Evolutionary conservation across 129 eudicot species (phyloP).

Genomic region (Centrapalus pauciflorus): DNA sequence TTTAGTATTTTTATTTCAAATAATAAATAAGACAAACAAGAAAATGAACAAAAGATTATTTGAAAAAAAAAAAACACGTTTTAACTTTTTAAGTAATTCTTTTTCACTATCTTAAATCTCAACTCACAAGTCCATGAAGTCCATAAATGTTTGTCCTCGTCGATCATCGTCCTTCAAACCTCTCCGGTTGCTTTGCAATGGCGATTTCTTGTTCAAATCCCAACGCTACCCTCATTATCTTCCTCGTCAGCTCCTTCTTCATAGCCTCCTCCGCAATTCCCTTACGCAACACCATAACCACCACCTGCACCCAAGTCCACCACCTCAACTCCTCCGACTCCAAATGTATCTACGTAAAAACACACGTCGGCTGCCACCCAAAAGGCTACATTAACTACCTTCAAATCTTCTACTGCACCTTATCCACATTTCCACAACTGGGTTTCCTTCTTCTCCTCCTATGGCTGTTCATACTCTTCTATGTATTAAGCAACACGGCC

Average conservation of each 20-base stretch:
- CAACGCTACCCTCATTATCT: neutral
- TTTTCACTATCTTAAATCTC: no score
- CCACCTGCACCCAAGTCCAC: slow-evolving; percentile 29
- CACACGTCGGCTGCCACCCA: slow-evolving; percentile 32
- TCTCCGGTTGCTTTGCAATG: neutral
- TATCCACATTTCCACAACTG: slow-evolving; percentile 20
- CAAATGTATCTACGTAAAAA: slow-evolving; percentile 41
- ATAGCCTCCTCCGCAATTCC: slow-evolving; percentile 10
- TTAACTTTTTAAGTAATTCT: no score
- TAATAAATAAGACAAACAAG: no score
- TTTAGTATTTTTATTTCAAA: no score
- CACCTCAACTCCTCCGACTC: slow-evolving; percentile 23
- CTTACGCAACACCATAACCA: neutral
- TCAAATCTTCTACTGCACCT: slow-evolving; percentile 48
- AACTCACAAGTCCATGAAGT: no score
- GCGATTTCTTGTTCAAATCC: slow-evolving; percentile 5
- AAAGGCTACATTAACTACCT: slow-evolving; percentile 59
- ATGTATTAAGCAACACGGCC: slow-evolving; percentile 52
- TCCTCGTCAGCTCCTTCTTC: slow-evolving; percentile 2
- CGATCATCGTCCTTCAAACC: neutral
- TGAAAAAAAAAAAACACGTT: no score
- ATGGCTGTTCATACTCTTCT: slow-evolving; percentile 58
- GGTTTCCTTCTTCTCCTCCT: slow-evolving; percentile 41
- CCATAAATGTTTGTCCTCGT: no score
- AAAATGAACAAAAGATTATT: no score